Evolutionary conservation across 257 asterid species (phyloP).

Genomic region (Ballota nigra): DNA sequence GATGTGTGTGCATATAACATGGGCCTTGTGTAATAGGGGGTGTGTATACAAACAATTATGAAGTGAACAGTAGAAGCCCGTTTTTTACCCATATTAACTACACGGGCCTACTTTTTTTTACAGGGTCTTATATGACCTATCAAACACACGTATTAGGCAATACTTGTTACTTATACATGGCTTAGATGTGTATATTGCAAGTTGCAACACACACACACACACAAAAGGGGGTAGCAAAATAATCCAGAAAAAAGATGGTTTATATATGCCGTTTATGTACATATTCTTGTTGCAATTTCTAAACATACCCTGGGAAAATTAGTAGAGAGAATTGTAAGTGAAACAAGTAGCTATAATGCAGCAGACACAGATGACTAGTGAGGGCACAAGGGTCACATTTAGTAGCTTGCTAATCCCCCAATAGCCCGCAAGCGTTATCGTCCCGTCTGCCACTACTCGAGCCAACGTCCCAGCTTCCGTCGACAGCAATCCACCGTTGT

Average conservation of each 20-base stretch:
- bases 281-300: background rate
- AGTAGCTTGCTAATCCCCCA: slow-evolving; percentile 60
- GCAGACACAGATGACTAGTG: slow-evolving; percentile 51
- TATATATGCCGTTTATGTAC: background rate
- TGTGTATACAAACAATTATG: too few relatives aligned
- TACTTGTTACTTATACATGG: too few relatives aligned
- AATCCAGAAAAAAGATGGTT: background rate
- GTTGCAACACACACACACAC: background rate
- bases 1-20: too few relatives aligned
- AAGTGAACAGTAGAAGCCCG: too few relatives aligned
- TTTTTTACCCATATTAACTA: too few relatives aligned
- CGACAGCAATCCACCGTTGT: slow-evolving; percentile 65
- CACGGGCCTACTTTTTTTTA: too few relatives aligned
- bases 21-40: too few relatives aligned
- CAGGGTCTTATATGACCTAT: too few relatives aligned
- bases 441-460: slow-evolving; percentile 63
- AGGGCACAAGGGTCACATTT: slow-evolving; percentile 57
- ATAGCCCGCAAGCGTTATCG: slow-evolving; percentile 61
- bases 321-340: slow-evolving; percentile 61
- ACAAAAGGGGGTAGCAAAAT: background rate
- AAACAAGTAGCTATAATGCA: slow-evolving; percentile 62
- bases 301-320: background rate
- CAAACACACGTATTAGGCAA: too few relatives aligned
- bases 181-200: too few relatives aligned
- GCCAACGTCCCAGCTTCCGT: slow-evolving; percentile 81